phyloP scores from a whole-genome alignment of 352 stramenopile genomes.

The Globisporangium viniferum region DNA sequence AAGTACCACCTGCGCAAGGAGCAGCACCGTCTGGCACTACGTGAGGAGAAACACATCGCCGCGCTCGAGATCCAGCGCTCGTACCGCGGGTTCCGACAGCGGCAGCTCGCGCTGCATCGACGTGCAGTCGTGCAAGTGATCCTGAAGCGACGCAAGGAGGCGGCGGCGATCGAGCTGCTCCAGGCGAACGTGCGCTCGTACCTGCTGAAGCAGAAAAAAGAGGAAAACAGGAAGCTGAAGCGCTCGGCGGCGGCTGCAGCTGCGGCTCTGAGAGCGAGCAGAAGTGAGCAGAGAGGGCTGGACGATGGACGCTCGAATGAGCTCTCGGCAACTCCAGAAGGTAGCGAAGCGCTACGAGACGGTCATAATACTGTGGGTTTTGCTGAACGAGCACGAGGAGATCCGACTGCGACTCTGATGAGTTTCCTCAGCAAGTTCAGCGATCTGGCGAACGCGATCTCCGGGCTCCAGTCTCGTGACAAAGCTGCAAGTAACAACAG shows the following conservation, averaged over 20 bases:
- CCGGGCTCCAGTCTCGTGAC: neutral
- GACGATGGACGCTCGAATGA: neutral
- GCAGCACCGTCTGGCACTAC: constrained; percentile 36
- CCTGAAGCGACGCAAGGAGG: constrained; percentile 37
- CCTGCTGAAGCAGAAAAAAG: constrained; percentile 38
- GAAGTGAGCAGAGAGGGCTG: neutral
- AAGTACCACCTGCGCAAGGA: constrained; percentile 61
- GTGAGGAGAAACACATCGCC: constrained; percentile 49
- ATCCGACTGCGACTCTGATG: neutral
- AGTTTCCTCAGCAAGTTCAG: constrained; percentile 14
- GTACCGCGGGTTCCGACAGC: constrained; percentile 56
- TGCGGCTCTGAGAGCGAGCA: neutral
- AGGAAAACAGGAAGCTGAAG: neutral
- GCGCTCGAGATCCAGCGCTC: constrained; percentile 64
- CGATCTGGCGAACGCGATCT: constrained; percentile 12
- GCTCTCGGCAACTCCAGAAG: too few relatives aligned
- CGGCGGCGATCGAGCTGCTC: constrained; percentile 53
- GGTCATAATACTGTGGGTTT: neutral
- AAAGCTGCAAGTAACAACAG: neutral
- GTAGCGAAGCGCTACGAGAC: neutral
- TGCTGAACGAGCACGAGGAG: neutral
- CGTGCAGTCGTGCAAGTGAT: constrained; percentile 55
- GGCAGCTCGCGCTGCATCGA: constrained; percentile 45
- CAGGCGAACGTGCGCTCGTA: constrained; percentile 66
- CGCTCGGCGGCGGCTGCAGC: neutral